These are phyloP conservation scores for Russula earlei DNA, from an alignment of 768 basidiomycete species.

Conservation along the genomic window DNA sequence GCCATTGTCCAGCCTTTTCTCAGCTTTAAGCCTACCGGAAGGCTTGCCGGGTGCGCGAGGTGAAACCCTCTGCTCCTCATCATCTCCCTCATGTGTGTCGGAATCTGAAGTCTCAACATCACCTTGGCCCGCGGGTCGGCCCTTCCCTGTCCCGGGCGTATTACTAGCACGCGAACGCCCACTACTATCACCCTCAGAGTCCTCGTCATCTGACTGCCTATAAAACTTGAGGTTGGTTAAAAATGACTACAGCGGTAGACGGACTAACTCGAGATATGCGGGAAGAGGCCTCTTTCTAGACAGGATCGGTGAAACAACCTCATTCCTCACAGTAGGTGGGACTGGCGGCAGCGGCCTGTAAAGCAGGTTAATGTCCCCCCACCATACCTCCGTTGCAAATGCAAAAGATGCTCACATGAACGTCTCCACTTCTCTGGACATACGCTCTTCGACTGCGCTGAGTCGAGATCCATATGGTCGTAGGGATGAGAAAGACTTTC, in stretches of 20 bases:
- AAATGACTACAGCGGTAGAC: neutral
- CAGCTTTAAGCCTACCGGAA: slow-evolving; percentile 1
- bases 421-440: slow-evolving; percentile 10
- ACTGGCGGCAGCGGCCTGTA: neutral
- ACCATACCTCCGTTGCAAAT: neutral
- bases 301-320: neutral
- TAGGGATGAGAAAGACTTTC: neutral
- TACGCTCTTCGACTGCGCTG: slow-evolving; percentile 4
- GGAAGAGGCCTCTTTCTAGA: slow-evolving; percentile 9
- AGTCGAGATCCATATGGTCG: neutral
- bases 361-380: neutral
- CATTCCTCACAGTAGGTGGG: neutral
- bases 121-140: neutral
- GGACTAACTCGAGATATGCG: slow-evolving; percentile 1
- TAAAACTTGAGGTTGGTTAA: neutral
- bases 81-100: neutral
- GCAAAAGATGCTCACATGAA: neutral
- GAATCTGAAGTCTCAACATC: slow-evolving; percentile 7
- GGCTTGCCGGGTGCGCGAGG: neutral
- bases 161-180: neutral
- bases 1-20: neutral
- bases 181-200: neutral
- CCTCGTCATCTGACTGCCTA: slow-evolving; percentile 9
- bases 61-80: neutral
- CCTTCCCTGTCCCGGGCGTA: neutral